Evolutionary conservation across 208 protist genomes (phyloP).

Genomic region (Trypanosoma cruzi): DNA sequence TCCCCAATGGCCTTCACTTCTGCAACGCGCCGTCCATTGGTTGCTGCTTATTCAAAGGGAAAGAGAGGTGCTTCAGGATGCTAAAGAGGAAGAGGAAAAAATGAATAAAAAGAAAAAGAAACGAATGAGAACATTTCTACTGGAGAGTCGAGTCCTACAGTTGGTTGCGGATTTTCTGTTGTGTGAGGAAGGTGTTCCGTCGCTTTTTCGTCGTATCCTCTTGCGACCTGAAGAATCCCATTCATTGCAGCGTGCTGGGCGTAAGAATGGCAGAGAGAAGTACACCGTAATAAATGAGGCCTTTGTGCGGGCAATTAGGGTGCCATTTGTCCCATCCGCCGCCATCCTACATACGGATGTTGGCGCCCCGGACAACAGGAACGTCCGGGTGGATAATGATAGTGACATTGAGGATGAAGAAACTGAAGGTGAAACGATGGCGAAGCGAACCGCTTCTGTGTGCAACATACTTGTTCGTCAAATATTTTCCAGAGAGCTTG

Average conservation of each 20-base stretch:
- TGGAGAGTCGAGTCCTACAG: constrained; percentile 21
- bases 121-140: background rate
- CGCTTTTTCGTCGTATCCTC: constrained; percentile 22
- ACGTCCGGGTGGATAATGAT: background rate
- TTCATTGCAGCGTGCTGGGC: background rate
- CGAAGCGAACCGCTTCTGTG: constrained; percentile 2
- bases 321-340: constrained; percentile 12
- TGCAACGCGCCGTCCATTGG: constrained; percentile 39
- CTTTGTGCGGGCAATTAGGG: constrained; percentile 29
- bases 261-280: constrained; percentile 18
- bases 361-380: background rate
- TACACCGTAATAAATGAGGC: constrained; percentile 9
- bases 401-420: too few species aligned
- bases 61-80: background rate
- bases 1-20: constrained; percentile 71
- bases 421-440: background rate
- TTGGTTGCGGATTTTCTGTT: constrained; percentile 25
- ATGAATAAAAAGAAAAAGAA: background rate
- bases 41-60: constrained; percentile 15
- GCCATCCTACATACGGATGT: background rate
- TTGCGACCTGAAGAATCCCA: background rate
- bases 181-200: constrained; percentile 21
- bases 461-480: constrained; percentile 13
- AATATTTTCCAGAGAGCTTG: constrained; percentile 30
- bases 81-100: too few species aligned